Base-by-base conservation (phyloP, 208 protist genomes). In the Naegleria lovaniensis region DNA sequence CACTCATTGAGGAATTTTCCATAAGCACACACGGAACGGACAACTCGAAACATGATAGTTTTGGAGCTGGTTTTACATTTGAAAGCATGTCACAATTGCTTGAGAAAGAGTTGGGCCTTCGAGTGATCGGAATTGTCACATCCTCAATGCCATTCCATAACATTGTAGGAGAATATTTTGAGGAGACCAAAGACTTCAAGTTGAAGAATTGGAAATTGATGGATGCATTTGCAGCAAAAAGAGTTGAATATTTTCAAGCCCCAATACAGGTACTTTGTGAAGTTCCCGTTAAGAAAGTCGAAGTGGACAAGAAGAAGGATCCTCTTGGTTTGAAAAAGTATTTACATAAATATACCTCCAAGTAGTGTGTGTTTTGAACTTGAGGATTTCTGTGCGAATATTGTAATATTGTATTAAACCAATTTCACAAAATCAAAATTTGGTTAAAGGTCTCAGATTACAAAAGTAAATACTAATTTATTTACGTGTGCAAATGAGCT, bases 401-500 rank as follows among this genome's bases (percentile, higher is more conserved):
- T n/a, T n/a, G n/a, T n/a, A n/a, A n/a, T n/a, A n/a, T n/a, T n/a
- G n/a, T n/a, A n/a, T n/a, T n/a, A n/a, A n/a, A n/a, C n/a, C n/a
- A n/a, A n/a, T n/a, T n/a, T n/a, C n/a, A n/a, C n/a, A n/a, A n/a
- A n/a, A n/a, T n/a, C n/a, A n/a, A n/a, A n/a, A n/a, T n/a, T n/a
- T n/a, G n/a, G n/a, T n/a, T n/a, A n/a, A n/a, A n/a, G n/a, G n/a
- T n/a, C n/a, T n/a, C n/a, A n/a, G n/a, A n/a, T n/a, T n/a, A n/a
- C n/a, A n/a, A n/a, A n/a, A n/a, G n/a, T n/a, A n/a, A n/a, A n/a
- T n/a, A n/a, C n/a, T n/a, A n/a, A 13, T 67, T 67, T 67, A 67
- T 67, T 29, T 58, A 58, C n/a, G 85, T 29, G 85, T 39, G 33
- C 85, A 88, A 58, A 88, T 38, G 6, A 88, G 25, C 58, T 88